Evolutionary conservation across 176 grass and related monocot species (phyloP).

Genomic region (Saccharum spontaneum): DNA sequence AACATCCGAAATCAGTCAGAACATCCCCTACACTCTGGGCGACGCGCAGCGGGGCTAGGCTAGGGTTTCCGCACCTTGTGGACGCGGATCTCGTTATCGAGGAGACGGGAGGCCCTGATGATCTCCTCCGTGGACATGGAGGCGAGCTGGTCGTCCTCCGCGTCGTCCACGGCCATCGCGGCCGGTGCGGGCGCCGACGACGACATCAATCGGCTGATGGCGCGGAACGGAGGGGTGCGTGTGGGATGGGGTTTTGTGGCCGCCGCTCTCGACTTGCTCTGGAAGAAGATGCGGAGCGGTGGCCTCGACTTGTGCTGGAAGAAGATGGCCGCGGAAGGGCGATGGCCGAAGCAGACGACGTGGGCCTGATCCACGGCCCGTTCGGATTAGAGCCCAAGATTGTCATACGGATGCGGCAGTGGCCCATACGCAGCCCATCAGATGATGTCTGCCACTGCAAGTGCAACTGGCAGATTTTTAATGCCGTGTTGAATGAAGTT

Average conservation of each 20-base stretch:
- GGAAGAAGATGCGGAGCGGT: not conserved
- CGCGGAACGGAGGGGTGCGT: not conserved
- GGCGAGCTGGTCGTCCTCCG: slow-evolving; percentile 65
- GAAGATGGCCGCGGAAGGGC: not conserved
- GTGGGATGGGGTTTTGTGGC: not conserved
- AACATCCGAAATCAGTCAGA: not conserved
- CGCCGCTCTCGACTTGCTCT: not conserved
- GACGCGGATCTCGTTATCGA: slow-evolving; percentile 83
- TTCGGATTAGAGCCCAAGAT: not conserved
- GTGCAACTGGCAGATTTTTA: too few species aligned
- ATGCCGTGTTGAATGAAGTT: too few species aligned
- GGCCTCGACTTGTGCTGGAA: not conserved
- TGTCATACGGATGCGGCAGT: not conserved
- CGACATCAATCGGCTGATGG: slow-evolving; percentile 33
- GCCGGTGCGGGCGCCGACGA: not conserved
- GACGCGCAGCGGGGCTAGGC: not conserved
- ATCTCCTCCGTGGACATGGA: slow-evolving; percentile 79
- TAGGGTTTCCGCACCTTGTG: slow-evolving; percentile 53
- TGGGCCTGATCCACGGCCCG: not conserved
- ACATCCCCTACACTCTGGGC: not conserved
- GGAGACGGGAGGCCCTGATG: slow-evolving; percentile 55
- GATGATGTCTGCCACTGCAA: too few species aligned
- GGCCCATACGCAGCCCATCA: not conserved
- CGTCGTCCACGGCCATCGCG: slow-evolving; percentile 48
- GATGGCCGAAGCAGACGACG: not conserved